Base-by-base conservation (phyloP, 768 basidiomycete genomes). In the Suillus subalutaceus region DNA sequence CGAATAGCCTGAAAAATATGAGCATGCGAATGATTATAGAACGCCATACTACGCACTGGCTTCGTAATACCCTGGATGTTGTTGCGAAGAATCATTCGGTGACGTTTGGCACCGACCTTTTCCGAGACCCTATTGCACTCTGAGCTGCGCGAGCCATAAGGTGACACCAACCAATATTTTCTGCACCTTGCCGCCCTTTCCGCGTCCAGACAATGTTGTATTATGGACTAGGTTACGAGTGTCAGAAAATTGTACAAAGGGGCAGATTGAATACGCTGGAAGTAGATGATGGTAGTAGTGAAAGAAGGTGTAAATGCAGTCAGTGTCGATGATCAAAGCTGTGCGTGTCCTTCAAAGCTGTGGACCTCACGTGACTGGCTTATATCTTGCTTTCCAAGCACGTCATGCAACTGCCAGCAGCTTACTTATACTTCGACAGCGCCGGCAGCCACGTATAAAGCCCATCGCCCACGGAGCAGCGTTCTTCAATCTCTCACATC, bases 321-420 rank as follows among this genome's bases (percentile, higher is more conserved):
- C 9, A 23, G 13, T 2, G 20, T 12, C 4, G 8, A 50, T 26
- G 50, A 30, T 26, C 6, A 52, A 26, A 26, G 26, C 23, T 32
- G 32, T 32, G 6, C 50, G 15, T 15, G 13, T 7, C 13, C n/a
- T 23, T 50, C 23, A n/a, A 26, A 26, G 26, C 26, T 52, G 23
- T 53, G 15, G 26, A 30, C 26, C 6, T 18, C 52, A 53, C 52
- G 30, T 53, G 52, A 53, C 52, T 16, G 8, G 52, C 16, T 32
- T 9, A 53, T 53, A 18, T 48, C 50, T 6, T 53, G 30, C 52
- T 53, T 53, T 32, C 30, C 53, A 55, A 56, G 53, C 53, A 56
- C 53, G 53, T 20, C 53, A 56, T 16, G 26, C 26, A 26, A 26
- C 26, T 26, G 52, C 30, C 32, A 32, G 16, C 9, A 32, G 53